Evolutionary conservation across 2,329 filamentous ascomycete genomes (phyloP), one percentile per base, ranked within the genome.

Genomic region (Colletotrichum karsti): DNA sequence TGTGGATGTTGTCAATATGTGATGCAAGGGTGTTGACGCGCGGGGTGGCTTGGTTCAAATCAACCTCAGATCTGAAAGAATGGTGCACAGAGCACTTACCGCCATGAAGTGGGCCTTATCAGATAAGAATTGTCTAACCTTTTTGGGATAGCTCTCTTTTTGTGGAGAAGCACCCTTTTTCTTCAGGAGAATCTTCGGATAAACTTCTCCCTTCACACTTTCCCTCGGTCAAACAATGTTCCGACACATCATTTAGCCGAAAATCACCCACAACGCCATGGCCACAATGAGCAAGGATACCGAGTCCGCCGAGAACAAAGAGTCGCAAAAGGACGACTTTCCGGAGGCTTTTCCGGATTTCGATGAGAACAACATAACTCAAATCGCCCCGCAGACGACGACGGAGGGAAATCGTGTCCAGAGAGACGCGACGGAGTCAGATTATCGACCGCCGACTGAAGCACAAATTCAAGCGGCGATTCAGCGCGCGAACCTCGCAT

Each of bases 21-120:
- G 60, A 59, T 9, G 35, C 20, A 37, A 59, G 44, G 53, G 60
- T 59, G 65, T 37, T 28, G 28, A 48, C 53, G 53, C 65, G 65
- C 60, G 65, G 65, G 53, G n/a, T n/a, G n/a, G 56, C 42, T 20
- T 51, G 46, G 65, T 65, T 59, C 54, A 54, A 44, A 13, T 54
- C n/a, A n/a, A 54, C 54, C 33, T 57, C 62, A 51, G 28, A 59
- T 59, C 65, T 59, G 60, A 68, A 68, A 68, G 65, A 68, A 68
- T 54, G 39, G 65, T 26, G 46, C 65, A 68, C 65, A 54, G 42
- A n/a, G 37, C 37, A 51, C 61, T 28, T 7, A 41, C 54, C 39
- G 44, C 39, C 46, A n/a, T 54, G 20, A 24, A 28, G 33, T 35
- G 61, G 53, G 10, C 6, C 53, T 68, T 68, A 68, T 68, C 65